Evolutionary conservation across 2,329 filamentous ascomycete genomes (phyloP), one percentile per base, ranked within the genome.

Genomic region (Claviceps humidiphila): DNA sequence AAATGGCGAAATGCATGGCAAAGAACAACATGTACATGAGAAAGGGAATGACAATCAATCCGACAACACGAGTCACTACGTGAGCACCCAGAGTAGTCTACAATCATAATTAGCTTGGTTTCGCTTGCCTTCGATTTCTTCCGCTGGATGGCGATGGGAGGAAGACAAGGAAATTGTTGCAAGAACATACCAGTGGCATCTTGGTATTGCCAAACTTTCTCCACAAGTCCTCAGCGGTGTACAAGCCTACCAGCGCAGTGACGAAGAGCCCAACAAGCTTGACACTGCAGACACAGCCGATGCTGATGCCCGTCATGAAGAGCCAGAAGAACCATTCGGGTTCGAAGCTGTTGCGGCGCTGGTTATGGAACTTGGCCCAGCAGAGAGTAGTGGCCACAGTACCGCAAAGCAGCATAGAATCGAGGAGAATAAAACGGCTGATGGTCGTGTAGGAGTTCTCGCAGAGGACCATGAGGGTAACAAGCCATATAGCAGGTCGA

Each of bases 401-500:
- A 66, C 95, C 96, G 74, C 90, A 97, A 41, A 98, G 80, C 50
- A 98, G 80, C 93, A 98, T 98, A 0, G 93, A 97, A 70, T 98
- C 93, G 62, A 98, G 82, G 24, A 98, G 83, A 62, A 98, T 97
- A 67, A 98, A 98, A 55, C 93, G 83, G 71, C 90, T 96, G 70
- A 98, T 98, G 37, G 94, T 97, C 48, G 93, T 95, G 74, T 97
- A 98, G 50, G 93, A 97, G 75, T 98, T 98, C 70, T 98, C 93
- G 74, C 89, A 98, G 43, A 98, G 81, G 45, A 98, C 90, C 88
- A 96, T 96, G 61, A 97, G 74, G 20, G 90, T 93, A 54, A 97
- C 84, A 53, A 98, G 77, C 93, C 93, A 98, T 59, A 96, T 88
- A 49, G 90, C 86, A 43, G 89, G 84, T 58, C 86, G 82, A 65